These are phyloP conservation scores for Parathielavia hyrcaniae DNA, from an alignment of 495 filamentous ascomycete genomes.

Conservation along the genomic window DNA sequence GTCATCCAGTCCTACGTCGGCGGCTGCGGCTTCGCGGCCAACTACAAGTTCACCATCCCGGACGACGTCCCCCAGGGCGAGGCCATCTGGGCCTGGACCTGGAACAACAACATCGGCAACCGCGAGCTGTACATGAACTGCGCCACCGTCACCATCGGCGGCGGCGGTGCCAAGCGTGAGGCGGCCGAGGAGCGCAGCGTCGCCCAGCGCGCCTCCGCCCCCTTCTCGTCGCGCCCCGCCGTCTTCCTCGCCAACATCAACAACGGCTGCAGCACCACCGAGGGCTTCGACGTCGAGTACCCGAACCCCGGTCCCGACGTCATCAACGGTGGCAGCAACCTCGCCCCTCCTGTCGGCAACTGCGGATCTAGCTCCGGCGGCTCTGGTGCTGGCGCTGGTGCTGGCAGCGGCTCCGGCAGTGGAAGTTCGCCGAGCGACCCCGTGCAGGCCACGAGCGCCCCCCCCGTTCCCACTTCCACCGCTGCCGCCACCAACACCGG, in stretches of 20 bases:
- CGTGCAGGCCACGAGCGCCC: slow-evolving; percentile 16
- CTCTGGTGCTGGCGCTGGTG: slow-evolving; percentile 11
- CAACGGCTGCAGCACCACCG: slow-evolving; percentile 48
- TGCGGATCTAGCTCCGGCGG: slow-evolving; percentile 20
- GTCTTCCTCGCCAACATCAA: slow-evolving; percentile 56
- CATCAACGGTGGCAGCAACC: slow-evolving; percentile 28
- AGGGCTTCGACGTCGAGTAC: slow-evolving; percentile 54
- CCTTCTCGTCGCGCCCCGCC: slow-evolving; percentile 49
- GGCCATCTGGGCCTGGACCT: slow-evolving; percentile 61
- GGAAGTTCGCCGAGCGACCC: slow-evolving; percentile 12
- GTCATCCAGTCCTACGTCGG: slow-evolving; percentile 63
- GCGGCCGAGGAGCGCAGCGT: slow-evolving; percentile 4
- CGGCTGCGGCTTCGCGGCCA: slow-evolving; percentile 48
- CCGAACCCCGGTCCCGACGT: slow-evolving; percentile 68
- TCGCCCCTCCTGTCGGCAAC: slow-evolving; percentile 25
- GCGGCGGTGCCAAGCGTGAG: slow-evolving; percentile 35
- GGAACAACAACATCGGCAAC: slow-evolving; percentile 61
- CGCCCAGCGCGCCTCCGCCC: slow-evolving; percentile 22
- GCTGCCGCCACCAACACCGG: slow-evolving; percentile 6
- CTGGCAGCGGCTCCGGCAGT: slow-evolving; percentile 1
- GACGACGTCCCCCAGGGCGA: slow-evolving; percentile 51
- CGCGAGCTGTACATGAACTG: slow-evolving; percentile 67
- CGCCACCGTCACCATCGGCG: slow-evolving; percentile 50
- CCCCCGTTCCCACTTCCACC: slow-evolving; percentile 6
- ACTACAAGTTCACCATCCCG: slow-evolving; percentile 60